Evolutionary conservation across 2,329 filamentous ascomycete species (phyloP).

Genomic region (Fusarium temperatum): DNA sequence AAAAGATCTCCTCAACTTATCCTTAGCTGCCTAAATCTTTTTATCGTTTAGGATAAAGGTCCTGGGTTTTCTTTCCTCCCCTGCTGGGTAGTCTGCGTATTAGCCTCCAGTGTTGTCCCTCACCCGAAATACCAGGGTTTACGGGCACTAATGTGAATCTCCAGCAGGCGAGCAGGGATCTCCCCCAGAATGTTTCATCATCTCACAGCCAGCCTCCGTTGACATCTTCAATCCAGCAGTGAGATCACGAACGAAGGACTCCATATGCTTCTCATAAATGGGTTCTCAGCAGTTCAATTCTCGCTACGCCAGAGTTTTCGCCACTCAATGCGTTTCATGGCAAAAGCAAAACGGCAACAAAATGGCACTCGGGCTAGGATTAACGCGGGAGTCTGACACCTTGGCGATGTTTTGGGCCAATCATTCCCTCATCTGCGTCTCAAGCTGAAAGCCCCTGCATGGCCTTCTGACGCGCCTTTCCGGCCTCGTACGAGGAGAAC

Average conservation of each 20-base stretch:
- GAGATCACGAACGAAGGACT: neutral
- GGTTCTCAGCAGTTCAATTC: neutral
- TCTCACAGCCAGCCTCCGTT: neutral
- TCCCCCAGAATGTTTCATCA: slow-evolving; percentile 9
- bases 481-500: slow-evolving; percentile 12
- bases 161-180: neutral
- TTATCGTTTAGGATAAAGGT: too few species aligned
- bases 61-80: too few species aligned
- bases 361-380: neutral
- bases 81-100: too few species aligned
- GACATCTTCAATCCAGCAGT: neutral
- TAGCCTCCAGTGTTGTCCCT: neutral
- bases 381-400: slow-evolving; percentile 16
- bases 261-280: neutral
- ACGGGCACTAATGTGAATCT: neutral
- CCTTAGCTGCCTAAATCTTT: too few species aligned
- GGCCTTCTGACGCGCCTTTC: slow-evolving; percentile 1
- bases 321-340: neutral
- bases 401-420: slow-evolving; percentile 18
- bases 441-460: slow-evolving; percentile 34
- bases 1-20: too few species aligned
- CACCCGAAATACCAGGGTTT: neutral
- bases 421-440: slow-evolving; percentile 4
- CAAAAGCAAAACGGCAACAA: slow-evolving; percentile 3
- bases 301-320: neutral